phyloP scores from a whole-genome alignment of 768 basidiomycete species.

The Hortiboletus campestris region DNA sequence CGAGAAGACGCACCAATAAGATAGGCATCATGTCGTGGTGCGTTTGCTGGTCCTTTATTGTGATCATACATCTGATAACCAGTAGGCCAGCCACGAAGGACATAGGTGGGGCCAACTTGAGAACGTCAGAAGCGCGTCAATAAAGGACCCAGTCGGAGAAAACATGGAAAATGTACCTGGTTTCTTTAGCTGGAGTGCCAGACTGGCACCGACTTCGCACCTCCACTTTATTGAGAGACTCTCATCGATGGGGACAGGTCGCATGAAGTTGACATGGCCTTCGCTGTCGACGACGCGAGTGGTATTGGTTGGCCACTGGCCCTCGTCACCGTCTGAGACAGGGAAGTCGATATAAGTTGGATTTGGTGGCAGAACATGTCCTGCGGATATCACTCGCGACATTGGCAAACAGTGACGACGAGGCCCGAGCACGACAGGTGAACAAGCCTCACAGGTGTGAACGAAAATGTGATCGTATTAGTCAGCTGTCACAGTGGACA shows the following conservation, averaged over 20 bases:
- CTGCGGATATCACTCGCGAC: conserved; percentile 18
- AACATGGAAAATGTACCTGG: conserved; percentile 42
- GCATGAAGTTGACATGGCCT: conserved; percentile 73
- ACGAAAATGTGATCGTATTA: conserved; percentile 7
- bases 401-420: conserved; percentile 12
- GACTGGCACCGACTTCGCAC: conserved; percentile 36
- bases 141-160: neutral
- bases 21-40: conserved; percentile 74
- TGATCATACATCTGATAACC: conserved; percentile 76
- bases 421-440: neutral
- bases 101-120: conserved; percentile 46
- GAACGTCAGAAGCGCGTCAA: neutral
- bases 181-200: conserved; percentile 45
- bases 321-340: conserved; percentile 56
- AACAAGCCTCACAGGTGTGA: neutral
- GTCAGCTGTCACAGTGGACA: conserved; percentile 6
- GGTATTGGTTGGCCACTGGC: conserved; percentile 58
- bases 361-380: conserved; percentile 45
- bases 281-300: conserved; percentile 51
- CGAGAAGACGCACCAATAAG: conserved; percentile 56
- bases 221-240: conserved; percentile 60
- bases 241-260: conserved; percentile 50
- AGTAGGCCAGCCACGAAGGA: conserved; percentile 61
- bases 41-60: conserved; percentile 54
- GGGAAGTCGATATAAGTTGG: conserved; percentile 58